Conservation (phyloP, 2,329 filamentous ascomycete species). For the Endothia cerciana region DNA sequence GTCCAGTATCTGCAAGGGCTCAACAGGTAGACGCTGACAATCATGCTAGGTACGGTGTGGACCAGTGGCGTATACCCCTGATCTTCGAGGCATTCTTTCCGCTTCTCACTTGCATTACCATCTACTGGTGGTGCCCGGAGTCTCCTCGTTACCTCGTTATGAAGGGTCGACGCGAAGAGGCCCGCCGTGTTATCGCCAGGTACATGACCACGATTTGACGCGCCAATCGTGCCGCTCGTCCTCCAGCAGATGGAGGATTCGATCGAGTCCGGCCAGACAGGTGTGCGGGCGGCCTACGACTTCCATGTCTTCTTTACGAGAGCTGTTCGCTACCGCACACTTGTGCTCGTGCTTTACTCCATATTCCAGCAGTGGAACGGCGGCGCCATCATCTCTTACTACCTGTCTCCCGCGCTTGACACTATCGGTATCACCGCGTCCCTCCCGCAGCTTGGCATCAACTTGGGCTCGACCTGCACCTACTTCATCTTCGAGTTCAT, state of each 20-base stretch:
- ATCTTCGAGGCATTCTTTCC: conserved; percentile 53
- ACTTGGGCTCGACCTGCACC: conserved; percentile 46
- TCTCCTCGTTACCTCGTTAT: conserved; percentile 41
- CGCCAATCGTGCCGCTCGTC: conserved; percentile 47
- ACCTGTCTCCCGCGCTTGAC: conserved; percentile 45
- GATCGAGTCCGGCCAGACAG: conserved; percentile 42
- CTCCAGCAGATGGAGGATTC: conserved; percentile 50
- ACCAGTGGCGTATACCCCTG: conserved; percentile 45
- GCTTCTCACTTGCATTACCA: conserved; percentile 48
- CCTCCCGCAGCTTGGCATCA: conserved; percentile 46
- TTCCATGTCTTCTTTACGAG: conserved; percentile 51
- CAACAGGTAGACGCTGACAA: not conserved
- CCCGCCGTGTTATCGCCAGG: conserved; percentile 41
- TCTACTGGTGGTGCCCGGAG: conserved; percentile 45
- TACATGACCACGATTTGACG: conserved; percentile 48
- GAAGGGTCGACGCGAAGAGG: conserved; percentile 39
- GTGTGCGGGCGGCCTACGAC: conserved; percentile 47
- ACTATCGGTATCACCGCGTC: conserved; percentile 45
- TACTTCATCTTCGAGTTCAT: conserved; percentile 51
- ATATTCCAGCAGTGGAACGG: conserved; percentile 53
- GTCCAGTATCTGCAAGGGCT: not conserved
- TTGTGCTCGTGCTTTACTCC: conserved; percentile 50
- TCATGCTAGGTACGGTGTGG: conserved; percentile 44
- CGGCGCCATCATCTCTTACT: conserved; percentile 49
- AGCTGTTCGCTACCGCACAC: conserved; percentile 46